Percentiles rank a stretch among this genome's conserved stretches.
These are phyloP conservation scores for Mycena galopus DNA, from an alignment of 768 basidiomycete genomes.

Conservation along the genomic window DNA sequence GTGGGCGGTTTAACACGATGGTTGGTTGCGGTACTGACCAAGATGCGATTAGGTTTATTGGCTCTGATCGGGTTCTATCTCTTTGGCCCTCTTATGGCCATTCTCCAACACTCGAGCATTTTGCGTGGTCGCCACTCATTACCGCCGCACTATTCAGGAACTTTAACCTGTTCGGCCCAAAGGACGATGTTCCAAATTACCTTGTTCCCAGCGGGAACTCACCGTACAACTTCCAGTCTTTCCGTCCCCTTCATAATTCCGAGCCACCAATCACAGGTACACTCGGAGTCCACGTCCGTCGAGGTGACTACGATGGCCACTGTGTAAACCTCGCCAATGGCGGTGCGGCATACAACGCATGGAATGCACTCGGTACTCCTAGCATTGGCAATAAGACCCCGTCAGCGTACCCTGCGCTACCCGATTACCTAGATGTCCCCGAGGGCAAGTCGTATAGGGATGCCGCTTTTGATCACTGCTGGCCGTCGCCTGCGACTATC, in stretches of 20 bases:
- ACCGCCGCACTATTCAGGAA: constrained; percentile 16
- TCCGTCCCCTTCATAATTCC: constrained; percentile 1
- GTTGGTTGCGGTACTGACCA: not conserved
- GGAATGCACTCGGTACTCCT: constrained; percentile 53
- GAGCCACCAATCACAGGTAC: constrained; percentile 50
- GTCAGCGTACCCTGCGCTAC: constrained; percentile 40
- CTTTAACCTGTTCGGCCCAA: constrained; percentile 13
- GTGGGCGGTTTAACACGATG: not conserved
- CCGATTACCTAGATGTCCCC: constrained; percentile 39
- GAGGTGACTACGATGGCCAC: constrained; percentile 62
- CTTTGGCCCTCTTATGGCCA: constrained; percentile 23
- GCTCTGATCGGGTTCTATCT: not conserved
- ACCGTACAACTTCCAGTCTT: constrained; percentile 7
- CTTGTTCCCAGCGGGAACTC: not conserved
- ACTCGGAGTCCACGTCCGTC: constrained; percentile 62
- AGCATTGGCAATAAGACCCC: not conserved
- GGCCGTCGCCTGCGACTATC: constrained; percentile 56
- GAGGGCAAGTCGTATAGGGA: constrained; percentile 39
- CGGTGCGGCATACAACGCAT: constrained; percentile 53
- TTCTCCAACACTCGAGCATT: constrained; percentile 15
- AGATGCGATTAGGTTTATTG: constrained; percentile 2
- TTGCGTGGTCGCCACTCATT: constrained; percentile 29
- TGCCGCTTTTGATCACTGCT: constrained; percentile 55
- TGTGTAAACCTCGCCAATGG: constrained; percentile 53
- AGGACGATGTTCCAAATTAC: not conserved